Evolutionary conservation across 352 stramenopile genomes (phyloP).

Genomic region (Phytophthora kernoviae): DNA sequence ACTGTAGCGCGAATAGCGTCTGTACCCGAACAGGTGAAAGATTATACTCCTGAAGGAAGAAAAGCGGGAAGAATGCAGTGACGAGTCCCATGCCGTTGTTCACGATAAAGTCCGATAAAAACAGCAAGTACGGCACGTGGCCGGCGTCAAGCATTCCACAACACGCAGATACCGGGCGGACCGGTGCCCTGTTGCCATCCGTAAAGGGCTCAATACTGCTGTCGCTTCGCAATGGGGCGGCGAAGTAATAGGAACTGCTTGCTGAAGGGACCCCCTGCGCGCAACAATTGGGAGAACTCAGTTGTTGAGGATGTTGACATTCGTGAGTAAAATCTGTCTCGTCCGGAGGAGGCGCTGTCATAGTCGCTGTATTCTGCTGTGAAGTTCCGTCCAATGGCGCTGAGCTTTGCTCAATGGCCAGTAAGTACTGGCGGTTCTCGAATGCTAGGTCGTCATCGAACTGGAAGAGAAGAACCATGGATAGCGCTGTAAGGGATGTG

Average conservation of each 20-base stretch:
- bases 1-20: slow-evolving; percentile 58
- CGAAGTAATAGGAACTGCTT: slow-evolving; percentile 18
- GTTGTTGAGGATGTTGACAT: slow-evolving; percentile 17
- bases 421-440: slow-evolving; percentile 62
- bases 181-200: slow-evolving; percentile 10
- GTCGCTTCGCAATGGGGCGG: slow-evolving; percentile 7
- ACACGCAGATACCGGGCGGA: slow-evolving; percentile 19
- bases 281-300: slow-evolving; percentile 43
- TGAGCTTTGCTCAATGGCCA: slow-evolving; percentile 61
- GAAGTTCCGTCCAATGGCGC: slow-evolving; percentile 72
- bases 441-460: slow-evolving; percentile 83
- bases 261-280: slow-evolving; percentile 14
- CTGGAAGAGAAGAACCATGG: slow-evolving; percentile 69
- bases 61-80: slow-evolving; percentile 66
- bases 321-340: slow-evolving; percentile 6
- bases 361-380: slow-evolving; percentile 53
- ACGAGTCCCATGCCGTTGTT: slow-evolving; percentile 68
- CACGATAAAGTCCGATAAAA: slow-evolving; percentile 71
- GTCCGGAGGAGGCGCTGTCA: slow-evolving; percentile 12
- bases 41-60: slow-evolving; percentile 62
- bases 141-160: slow-evolving; percentile 39
- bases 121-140: slow-evolving; percentile 68
- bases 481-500: slow-evolving; percentile 55
- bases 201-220: not conserved
- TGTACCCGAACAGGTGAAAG: slow-evolving; percentile 63